phyloP scores from a whole-genome alignment of 345 rosid genomes.

The Corchorus capsularis region DNA sequence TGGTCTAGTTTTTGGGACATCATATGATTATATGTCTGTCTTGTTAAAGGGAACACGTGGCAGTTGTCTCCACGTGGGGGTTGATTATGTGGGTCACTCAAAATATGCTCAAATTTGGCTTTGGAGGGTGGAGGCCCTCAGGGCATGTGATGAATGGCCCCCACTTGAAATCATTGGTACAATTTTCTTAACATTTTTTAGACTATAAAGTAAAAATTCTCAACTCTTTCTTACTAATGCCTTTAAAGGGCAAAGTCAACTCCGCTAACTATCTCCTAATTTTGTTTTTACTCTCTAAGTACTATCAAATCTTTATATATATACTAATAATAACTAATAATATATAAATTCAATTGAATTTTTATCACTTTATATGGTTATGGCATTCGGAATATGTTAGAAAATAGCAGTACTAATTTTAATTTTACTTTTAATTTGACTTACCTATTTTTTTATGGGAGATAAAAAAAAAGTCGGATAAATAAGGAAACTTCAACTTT shows the following conservation, averaged over 20 bases:
- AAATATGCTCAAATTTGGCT: neutral
- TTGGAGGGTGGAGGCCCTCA: neutral
- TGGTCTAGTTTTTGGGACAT: neutral
- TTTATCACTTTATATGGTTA: too few relatives aligned
- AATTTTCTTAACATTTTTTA: neutral
- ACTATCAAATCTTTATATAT: too few relatives aligned
- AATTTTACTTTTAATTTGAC: too few relatives aligned
- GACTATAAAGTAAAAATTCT: neutral
- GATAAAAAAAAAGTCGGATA: too few relatives aligned
- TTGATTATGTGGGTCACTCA: neutral
- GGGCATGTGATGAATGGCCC: constrained; percentile 3
- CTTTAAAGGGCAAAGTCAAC: neutral
- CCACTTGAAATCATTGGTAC: constrained; percentile 4
- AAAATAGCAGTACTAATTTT: too few relatives aligned
- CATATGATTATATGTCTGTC: neutral
- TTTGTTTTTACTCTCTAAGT: neutral
- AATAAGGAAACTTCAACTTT: too few relatives aligned
- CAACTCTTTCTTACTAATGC: neutral
- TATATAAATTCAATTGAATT: too few relatives aligned
- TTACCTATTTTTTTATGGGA: too few relatives aligned
- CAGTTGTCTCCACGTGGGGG: neutral
- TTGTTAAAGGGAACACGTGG: neutral
- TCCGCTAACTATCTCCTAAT: neutral
- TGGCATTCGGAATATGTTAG: too few relatives aligned
- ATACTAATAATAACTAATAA: too few relatives aligned